Percentiles rank a stretch among this genome's conserved stretches.
These are phyloP conservation scores for Aspergillus unguis DNA, from an alignment of 2,329 filamentous ascomycete genomes.

Conservation along the genomic window DNA sequence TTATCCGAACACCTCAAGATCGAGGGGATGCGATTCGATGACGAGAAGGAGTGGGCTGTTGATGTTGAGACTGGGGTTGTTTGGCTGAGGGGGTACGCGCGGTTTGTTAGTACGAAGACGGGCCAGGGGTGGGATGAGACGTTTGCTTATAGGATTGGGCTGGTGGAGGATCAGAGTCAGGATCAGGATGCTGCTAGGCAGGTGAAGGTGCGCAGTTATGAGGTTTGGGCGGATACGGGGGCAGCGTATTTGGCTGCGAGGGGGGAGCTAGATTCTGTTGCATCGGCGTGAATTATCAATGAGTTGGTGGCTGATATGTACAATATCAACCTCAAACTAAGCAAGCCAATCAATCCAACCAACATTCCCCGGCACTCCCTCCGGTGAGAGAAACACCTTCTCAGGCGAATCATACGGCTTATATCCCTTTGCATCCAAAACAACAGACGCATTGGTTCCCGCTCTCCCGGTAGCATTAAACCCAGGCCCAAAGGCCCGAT, in stretches of 20 bases:
- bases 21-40: slow-evolving; percentile 37
- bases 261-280: slow-evolving; percentile 14
- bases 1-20: slow-evolving; percentile 31
- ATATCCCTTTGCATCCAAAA: slow-evolving; percentile 44
- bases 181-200: neutral
- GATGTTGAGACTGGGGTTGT: slow-evolving; percentile 34
- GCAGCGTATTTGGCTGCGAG: slow-evolving; percentile 42
- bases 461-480: slow-evolving; percentile 50
- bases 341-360: slow-evolving; percentile 47
- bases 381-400: slow-evolving; percentile 49
- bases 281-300: neutral
- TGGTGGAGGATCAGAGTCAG: slow-evolving; percentile 27
- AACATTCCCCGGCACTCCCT: slow-evolving; percentile 46
- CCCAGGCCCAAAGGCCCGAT: slow-evolving; percentile 51
- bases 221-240: slow-evolving; percentile 45
- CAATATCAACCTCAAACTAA: neutral
- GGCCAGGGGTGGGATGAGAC: slow-evolving; percentile 41
- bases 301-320: neutral
- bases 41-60: slow-evolving; percentile 36
- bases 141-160: slow-evolving; percentile 38
- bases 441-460: slow-evolving; percentile 42
- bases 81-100: slow-evolving; percentile 32
- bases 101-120: slow-evolving; percentile 34
- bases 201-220: slow-evolving; percentile 39
- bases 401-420: slow-evolving; percentile 37